Percentiles rank a stretch among this genome's conserved stretches.
Evolutionary conservation across 805 yeast species (phyloP).

Genomic region (Kodamaea laetipori): DNA sequence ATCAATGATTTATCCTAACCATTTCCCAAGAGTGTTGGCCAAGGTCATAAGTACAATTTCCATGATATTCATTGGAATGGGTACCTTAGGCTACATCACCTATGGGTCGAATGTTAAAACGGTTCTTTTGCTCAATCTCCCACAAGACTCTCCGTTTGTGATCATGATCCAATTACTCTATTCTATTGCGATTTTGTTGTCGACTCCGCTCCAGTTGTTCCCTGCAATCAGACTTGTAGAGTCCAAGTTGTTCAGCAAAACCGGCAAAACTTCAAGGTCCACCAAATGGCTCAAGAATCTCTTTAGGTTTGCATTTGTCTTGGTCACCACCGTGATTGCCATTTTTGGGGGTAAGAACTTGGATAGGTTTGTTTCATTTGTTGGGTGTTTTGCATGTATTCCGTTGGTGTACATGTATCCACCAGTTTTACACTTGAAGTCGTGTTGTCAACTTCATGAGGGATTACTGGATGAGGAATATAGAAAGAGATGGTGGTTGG

Average conservation of each 20-base stretch:
- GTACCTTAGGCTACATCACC: conserved; percentile 68
- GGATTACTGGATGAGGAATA: conserved; percentile 19
- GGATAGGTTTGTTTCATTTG: conserved; percentile 75
- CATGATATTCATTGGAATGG: conserved; percentile 60
- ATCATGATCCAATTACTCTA: conserved; percentile 69
- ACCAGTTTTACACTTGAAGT: conserved; percentile 68
- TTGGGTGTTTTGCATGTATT: conserved; percentile 83
- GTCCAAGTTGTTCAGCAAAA: conserved; percentile 46
- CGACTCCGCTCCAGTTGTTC: conserved; percentile 79
- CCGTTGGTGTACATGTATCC: conserved; percentile 87
- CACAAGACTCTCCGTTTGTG: conserved; percentile 64
- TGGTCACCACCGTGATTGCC: conserved; percentile 58
- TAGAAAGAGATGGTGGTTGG: conserved; percentile 39
- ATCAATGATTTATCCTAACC: conserved; percentile 74
- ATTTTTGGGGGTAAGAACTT: conserved; percentile 67
- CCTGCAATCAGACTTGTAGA: conserved; percentile 79
- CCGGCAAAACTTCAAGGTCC: conserved; percentile 60
- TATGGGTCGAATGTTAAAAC: conserved; percentile 67
- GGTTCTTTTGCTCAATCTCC: conserved; percentile 70
- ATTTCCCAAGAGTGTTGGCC: conserved; percentile 66
- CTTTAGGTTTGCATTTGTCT: conserved; percentile 56
- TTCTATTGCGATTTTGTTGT: conserved; percentile 70
- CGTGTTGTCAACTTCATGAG: conserved; percentile 40
- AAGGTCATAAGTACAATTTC: conserved; percentile 67
- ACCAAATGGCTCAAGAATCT: conserved; percentile 70